phyloP scores from a whole-genome alignment of 148 eudicot genomes.

The Fallopia convolvulus region DNA sequence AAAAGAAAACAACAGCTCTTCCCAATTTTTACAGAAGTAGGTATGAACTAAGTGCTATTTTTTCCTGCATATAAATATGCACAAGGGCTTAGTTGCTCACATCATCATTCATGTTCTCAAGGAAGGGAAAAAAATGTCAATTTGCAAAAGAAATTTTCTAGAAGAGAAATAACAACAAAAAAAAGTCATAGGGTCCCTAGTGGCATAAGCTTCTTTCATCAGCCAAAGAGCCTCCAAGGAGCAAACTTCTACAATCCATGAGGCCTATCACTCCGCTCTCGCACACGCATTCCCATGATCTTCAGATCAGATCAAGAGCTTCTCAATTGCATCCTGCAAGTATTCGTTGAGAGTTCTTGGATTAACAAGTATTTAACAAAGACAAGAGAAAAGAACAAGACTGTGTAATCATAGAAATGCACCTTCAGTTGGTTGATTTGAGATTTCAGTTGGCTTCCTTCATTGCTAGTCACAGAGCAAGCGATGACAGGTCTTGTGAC shows the following conservation, averaged over 20 bases:
- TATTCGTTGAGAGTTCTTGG: background rate
- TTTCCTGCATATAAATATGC: no score
- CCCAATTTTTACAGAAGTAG: no score
- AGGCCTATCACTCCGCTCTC: slow-evolving; percentile 66
- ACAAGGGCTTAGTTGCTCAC: no score
- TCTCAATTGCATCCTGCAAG: slow-evolving; percentile 84
- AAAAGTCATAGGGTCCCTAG: background rate
- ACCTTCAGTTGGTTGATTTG: slow-evolving; percentile 93
- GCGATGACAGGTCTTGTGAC: slow-evolving; percentile 89
- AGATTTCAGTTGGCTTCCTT: slow-evolving; percentile 83
- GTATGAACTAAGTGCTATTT: no score
- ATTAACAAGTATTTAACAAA: background rate
- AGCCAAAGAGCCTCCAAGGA: slow-evolving; percentile 76
- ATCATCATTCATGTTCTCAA: background rate
- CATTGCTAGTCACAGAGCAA: slow-evolving; percentile 90
- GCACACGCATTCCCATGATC: slow-evolving; percentile 27
- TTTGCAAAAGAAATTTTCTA: background rate
- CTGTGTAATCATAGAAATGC: background rate
- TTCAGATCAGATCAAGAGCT: slow-evolving; percentile 56
- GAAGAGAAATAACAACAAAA: background rate
- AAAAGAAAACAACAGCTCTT: no score
- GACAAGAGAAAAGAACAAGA: background rate
- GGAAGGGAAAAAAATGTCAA: background rate
- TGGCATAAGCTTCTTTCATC: slow-evolving; percentile 34
- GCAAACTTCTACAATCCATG: slow-evolving; percentile 23